phyloP scores from a whole-genome alignment of 805 yeast species.

The Zygosaccharomyces bisporus region DNA sequence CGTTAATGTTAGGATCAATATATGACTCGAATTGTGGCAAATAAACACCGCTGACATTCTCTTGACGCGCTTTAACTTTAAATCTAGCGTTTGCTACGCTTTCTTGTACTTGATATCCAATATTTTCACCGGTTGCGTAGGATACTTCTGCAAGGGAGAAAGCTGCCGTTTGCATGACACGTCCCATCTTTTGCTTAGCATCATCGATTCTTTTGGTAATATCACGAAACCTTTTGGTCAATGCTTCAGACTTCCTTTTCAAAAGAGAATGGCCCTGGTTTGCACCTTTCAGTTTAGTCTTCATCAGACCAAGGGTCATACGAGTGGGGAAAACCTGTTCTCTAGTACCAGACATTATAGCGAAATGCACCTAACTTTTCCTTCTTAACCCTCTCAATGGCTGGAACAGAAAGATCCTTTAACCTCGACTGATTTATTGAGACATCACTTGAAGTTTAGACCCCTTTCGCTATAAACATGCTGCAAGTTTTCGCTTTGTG shows the following conservation, averaged over 20 bases:
- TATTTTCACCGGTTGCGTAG: constrained; percentile 95
- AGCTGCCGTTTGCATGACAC: constrained; percentile 97
- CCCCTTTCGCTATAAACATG: constrained; percentile 5
- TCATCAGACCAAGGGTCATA: constrained; percentile 95
- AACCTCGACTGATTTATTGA: neutral
- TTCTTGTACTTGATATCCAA: constrained; percentile 93
- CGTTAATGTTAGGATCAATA: constrained; percentile 81
- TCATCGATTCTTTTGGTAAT: constrained; percentile 92
- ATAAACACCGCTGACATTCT: constrained; percentile 93
- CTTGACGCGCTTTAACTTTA: constrained; percentile 87
- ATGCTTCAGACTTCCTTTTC: constrained; percentile 94
- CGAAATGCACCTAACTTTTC: neutral
- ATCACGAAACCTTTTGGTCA: constrained; percentile 93
- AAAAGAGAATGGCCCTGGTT: constrained; percentile 91
- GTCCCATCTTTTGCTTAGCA: constrained; percentile 94
- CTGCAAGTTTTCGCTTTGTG: constrained; percentile 4
- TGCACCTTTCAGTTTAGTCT: constrained; percentile 93
- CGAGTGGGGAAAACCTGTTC: constrained; percentile 97
- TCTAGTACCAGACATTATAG: constrained; percentile 44
- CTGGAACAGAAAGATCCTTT: neutral
- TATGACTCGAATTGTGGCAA: constrained; percentile 88
- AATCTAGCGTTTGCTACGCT: constrained; percentile 87
- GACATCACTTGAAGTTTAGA: neutral
- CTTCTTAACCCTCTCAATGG: neutral
- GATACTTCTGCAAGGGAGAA: constrained; percentile 95